Evolutionary conservation across 176 grass and related monocot species (phyloP).

Genomic region (Phoenix roebelenii): DNA sequence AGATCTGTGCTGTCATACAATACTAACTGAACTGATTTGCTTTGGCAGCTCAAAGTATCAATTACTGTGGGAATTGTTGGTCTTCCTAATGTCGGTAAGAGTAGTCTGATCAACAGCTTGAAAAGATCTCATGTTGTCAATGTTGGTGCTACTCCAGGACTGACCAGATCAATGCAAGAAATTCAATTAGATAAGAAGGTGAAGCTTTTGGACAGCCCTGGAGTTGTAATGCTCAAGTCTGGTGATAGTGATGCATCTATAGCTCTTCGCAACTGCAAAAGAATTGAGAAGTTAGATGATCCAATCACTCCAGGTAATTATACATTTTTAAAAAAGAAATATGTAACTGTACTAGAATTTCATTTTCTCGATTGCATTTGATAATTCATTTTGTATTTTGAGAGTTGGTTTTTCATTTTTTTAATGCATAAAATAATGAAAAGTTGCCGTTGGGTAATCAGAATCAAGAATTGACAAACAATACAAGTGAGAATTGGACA

Average conservation of each 20-base stretch:
- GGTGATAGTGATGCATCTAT: conserved; percentile 51
- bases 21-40: conserved; percentile 10
- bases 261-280: conserved; percentile 79
- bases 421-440: neutral
- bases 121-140: conserved; percentile 92
- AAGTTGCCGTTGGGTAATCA: too few relatives aligned
- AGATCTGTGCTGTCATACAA: too few relatives aligned
- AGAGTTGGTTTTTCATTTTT: neutral
- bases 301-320: conserved; percentile 61
- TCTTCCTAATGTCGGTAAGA: conserved; percentile 98
- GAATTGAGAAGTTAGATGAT: conserved; percentile 96
- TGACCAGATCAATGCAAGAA: conserved; percentile 93
- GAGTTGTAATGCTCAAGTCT: conserved; percentile 95
- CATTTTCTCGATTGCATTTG: neutral
- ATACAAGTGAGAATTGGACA: too few relatives aligned
- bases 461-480: too few relatives aligned
- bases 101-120: conserved; percentile 90
- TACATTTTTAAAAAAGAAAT: too few relatives aligned
- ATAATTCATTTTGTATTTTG: neutral
- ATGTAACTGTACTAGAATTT: neutral
- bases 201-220: conserved; percentile 89
- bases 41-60: conserved; percentile 71
- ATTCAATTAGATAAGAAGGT: conserved; percentile 95
- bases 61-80: conserved; percentile 95
- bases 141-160: conserved; percentile 77